Evolutionary conservation across 305 asterid species (phyloP).

Genomic region (Caryopteris hybrid): DNA sequence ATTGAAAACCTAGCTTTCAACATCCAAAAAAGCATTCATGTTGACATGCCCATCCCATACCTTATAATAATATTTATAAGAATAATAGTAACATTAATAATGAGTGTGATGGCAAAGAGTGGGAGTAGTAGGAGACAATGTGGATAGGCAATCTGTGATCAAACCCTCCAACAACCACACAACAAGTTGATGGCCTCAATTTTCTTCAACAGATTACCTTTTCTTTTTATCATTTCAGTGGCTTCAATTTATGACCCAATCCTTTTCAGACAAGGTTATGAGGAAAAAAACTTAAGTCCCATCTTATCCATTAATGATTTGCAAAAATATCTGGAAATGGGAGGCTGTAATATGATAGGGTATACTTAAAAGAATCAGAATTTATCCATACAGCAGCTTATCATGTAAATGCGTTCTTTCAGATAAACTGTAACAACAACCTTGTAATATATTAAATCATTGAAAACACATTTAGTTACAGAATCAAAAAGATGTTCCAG

Average conservation of each 20-base stretch:
- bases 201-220: not conserved
- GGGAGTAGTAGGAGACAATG: too few relatives aligned
- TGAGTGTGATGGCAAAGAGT: too few relatives aligned
- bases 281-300: not conserved
- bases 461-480: constrained; percentile 22
- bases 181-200: constrained; percentile 5
- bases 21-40: not conserved
- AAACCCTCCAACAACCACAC: constrained; percentile 20
- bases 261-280: not conserved
- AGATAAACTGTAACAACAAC: not conserved
- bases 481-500: constrained; percentile 21
- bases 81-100: too few relatives aligned
- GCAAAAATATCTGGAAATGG: not conserved
- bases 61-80: not conserved
- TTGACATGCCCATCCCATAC: not conserved
- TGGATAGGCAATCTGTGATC: constrained; percentile 27
- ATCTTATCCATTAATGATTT: not conserved
- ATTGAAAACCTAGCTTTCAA: constrained; percentile 22
- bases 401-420: not conserved
- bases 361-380: not conserved
- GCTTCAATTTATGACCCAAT: constrained; percentile 22
- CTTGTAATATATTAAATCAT: not conserved
- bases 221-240: constrained; percentile 6
- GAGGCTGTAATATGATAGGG: not conserved
- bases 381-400: not conserved